Evolutionary conservation across 768 basidiomycete genomes (phyloP).

Genomic region (Lactarius trivialis): DNA sequence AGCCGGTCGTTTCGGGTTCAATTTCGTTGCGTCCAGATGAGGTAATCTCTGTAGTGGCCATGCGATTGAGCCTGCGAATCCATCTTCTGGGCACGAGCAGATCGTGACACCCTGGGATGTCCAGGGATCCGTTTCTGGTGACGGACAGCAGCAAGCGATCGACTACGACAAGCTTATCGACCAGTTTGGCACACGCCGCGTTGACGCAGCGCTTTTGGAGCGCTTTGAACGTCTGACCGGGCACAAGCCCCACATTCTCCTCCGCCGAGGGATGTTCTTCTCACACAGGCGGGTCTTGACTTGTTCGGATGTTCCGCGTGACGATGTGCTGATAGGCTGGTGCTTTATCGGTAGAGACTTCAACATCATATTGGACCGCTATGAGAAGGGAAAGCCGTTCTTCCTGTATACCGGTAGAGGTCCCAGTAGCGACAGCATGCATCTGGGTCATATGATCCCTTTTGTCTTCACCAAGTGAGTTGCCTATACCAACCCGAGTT

Average conservation of each 20-base stretch:
- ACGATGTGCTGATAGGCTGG: background rate
- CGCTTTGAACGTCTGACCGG: slow-evolving; percentile 92
- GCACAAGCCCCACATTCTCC: slow-evolving; percentile 75
- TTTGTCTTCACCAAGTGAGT: slow-evolving; percentile 94
- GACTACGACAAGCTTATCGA: slow-evolving; percentile 94
- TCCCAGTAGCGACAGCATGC: slow-evolving; percentile 94
- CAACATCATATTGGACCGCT: slow-evolving; percentile 88
- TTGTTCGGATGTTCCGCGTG: background rate
- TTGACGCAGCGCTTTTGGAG: slow-evolving; percentile 70
- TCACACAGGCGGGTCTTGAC: slow-evolving; percentile 73
- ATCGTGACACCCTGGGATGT: slow-evolving; percentile 98
- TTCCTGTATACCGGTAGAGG: slow-evolving; percentile 97
- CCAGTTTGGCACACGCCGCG: slow-evolving; percentile 86
- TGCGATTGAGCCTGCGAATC: slow-evolving; percentile 31
- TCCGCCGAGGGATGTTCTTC: slow-evolving; percentile 93
- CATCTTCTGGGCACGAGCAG: slow-evolving; percentile 45
- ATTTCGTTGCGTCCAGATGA: too few species aligned
- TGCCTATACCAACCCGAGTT: background rate
- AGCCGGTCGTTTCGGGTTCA: background rate
- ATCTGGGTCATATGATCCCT: slow-evolving; percentile 95
- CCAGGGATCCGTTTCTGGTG: slow-evolving; percentile 77
- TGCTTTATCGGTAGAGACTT: slow-evolving; percentile 57
- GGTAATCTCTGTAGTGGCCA: slow-evolving; percentile 12
- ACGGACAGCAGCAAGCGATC: slow-evolving; percentile 89
- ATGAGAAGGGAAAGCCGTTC: slow-evolving; percentile 95